A percentile compares a stretch with the other conserved stretches of the same genome.
Conservation (phyloP, 2,329 filamentous ascomycete species). For the Trichoderma hamatum region DNA sequence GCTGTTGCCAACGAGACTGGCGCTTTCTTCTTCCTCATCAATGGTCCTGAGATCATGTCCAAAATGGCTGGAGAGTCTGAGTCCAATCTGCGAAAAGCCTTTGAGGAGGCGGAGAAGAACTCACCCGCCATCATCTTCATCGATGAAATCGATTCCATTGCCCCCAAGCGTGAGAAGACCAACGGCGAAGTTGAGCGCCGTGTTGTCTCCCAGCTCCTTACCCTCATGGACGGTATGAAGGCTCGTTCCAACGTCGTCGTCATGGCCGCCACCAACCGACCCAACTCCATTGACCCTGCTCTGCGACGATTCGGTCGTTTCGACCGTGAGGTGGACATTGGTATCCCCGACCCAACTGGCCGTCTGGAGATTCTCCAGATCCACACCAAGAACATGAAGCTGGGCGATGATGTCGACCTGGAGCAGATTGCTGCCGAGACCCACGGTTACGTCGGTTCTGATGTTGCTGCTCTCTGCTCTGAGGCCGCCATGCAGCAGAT, state of each 20-base stretch:
- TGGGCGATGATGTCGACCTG: conserved; percentile 92
- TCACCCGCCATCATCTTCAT: conserved; percentile 99
- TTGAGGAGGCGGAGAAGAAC: conserved; percentile 99
- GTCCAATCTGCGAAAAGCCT: conserved; percentile 97
- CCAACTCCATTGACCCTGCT: conserved; percentile 97
- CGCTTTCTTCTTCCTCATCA: conserved; percentile 99
- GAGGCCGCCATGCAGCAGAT: conserved; percentile 99
- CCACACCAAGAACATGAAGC: conserved; percentile 99
- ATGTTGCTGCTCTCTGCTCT: conserved; percentile 96
- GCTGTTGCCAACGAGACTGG: conserved; percentile 98
- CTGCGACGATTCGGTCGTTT: conserved; percentile 98
- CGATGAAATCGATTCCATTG: conserved; percentile 98
- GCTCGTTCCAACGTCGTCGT: conserved; percentile 97
- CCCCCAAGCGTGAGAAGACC: conserved; percentile 99
- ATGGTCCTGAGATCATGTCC: conserved; percentile 99
- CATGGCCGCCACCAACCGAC: conserved; percentile 98
- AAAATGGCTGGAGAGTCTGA: conserved; percentile 99
- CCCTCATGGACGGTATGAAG: conserved; percentile 99
- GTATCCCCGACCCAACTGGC: conserved; percentile 95
- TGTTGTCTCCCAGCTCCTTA: conserved; percentile 95
- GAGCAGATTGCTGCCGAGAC: conserved; percentile 97
- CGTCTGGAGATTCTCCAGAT: conserved; percentile 99
- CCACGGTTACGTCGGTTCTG: conserved; percentile 97
- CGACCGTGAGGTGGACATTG: conserved; percentile 98
- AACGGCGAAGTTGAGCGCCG: conserved; percentile 98